Conservation (phyloP, 139 green algal species). For the Closterium sp. region DNA sequence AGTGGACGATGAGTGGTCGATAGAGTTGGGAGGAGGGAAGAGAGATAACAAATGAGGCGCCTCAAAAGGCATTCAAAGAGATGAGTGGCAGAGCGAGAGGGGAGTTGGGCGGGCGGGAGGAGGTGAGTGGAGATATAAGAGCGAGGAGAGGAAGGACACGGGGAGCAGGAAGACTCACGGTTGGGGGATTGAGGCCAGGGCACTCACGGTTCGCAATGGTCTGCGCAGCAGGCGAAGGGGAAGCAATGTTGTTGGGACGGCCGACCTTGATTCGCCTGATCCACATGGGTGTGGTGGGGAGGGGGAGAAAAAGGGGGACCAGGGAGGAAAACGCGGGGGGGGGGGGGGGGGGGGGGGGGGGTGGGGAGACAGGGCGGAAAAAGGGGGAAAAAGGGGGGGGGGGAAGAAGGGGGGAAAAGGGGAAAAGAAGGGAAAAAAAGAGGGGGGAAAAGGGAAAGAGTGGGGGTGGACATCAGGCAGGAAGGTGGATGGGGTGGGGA, state of each 20-base stretch:
- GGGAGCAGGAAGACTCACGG: too few species aligned
- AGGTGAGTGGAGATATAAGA: too few species aligned
- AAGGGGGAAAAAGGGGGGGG: background rate
- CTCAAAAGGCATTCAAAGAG: background rate
- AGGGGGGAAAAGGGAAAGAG: background rate
- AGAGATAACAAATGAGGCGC: background rate
- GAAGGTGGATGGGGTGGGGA: too few species aligned
- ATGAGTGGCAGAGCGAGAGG: background rate
- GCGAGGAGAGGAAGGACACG: too few species aligned
- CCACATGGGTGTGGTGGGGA: background rate
- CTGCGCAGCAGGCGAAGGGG: background rate
- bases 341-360: too few species aligned
- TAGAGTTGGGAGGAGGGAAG: too few species aligned
- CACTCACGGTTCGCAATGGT: background rate
- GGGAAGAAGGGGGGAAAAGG: background rate
- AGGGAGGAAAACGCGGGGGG: too few species aligned
- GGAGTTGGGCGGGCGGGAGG: too few species aligned
- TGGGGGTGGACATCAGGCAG: too few species aligned
- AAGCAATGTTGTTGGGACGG: constrained; percentile 32
- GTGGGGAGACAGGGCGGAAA: background rate
- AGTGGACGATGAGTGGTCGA: too few species aligned
- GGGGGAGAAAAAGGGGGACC: too few species aligned
- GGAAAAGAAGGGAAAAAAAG: too few species aligned
- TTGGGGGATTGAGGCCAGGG: background rate
- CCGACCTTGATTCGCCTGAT: constrained; percentile 46